Evolutionary conservation across 2,329 filamentous ascomycete genomes (phyloP).

Genomic region (Venturia asperata): DNA sequence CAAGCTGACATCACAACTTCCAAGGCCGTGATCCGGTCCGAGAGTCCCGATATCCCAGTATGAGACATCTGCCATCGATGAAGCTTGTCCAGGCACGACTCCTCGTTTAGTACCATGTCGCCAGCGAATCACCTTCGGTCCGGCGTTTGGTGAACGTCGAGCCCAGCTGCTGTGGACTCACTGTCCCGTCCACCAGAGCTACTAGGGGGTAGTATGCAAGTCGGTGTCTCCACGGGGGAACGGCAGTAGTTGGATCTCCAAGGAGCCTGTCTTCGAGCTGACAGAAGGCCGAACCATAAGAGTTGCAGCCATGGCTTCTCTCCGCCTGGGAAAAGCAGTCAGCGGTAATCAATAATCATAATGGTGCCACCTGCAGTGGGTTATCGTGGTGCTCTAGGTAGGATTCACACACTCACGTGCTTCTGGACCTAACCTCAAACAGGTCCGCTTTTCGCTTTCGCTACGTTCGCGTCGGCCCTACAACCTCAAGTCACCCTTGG

Average conservation of each 20-base stretch:
- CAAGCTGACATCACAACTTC: not conserved
- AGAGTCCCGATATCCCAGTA: not conserved
- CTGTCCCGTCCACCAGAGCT: not conserved
- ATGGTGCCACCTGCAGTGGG: too few species aligned
- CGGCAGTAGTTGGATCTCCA: not conserved
- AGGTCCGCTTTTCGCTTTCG: not conserved
- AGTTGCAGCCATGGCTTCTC: not conserved
- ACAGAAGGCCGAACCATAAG: not conserved
- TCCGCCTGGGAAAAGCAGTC: not conserved
- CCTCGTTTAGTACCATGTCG: not conserved
- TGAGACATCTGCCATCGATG: not conserved
- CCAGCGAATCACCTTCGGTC: not conserved
- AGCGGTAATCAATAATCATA: not conserved
- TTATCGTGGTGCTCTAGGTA: not conserved
- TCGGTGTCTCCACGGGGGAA: not conserved
- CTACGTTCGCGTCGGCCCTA: not conserved
- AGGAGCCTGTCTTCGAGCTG: not conserved
- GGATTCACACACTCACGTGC: not conserved
- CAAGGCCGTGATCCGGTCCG: not conserved
- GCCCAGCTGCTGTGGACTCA: not conserved
- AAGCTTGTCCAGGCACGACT: not conserved
- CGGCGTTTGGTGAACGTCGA: too few species aligned
- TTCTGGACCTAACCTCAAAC: not conserved
- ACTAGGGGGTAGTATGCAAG: too few species aligned
- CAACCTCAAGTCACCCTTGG: conserved; percentile 11